Conservation (phyloP, 169 alveolate species). For the Cryptosporidium muris region DNA sequence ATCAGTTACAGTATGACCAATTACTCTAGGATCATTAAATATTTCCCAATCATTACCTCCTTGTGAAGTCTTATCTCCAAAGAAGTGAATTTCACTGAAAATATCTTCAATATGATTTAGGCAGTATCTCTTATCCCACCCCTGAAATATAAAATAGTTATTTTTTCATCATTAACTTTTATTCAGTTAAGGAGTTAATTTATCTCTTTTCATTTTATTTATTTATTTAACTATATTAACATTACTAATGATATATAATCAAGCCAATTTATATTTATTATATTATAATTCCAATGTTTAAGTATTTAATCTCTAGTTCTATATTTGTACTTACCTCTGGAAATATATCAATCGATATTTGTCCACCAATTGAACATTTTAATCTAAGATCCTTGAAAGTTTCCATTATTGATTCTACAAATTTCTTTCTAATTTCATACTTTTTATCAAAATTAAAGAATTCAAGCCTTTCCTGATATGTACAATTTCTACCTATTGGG, state of each 20-base stretch:
- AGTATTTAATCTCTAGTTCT: neutral
- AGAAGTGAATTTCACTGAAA: conserved; percentile 90
- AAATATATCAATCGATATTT: conserved; percentile 94
- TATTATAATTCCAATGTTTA: neutral
- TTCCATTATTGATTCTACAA: conserved; percentile 76
- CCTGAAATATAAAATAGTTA: conserved; percentile 68
- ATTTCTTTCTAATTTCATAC: conserved; percentile 78
- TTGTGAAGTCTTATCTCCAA: conserved; percentile 90
- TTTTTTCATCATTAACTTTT: neutral
- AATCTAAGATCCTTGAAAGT: conserved; percentile 83
- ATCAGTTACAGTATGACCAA: conserved; percentile 87
- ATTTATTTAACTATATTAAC: no score
- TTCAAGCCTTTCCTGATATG: conserved; percentile 90
- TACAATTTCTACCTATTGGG: conserved; percentile 97
- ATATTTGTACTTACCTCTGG: conserved; percentile 80
- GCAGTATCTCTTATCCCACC: conserved; percentile 94
- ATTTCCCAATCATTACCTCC: conserved; percentile 98
- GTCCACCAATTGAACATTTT: conserved; percentile 94
- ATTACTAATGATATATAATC: no score
- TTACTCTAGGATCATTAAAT: conserved; percentile 86
- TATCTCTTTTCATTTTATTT: no score
- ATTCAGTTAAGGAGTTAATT: neutral
- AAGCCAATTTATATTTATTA: no score
- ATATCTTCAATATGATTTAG: conserved; percentile 81
- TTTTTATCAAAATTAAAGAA: conserved; percentile 85